Conservation (phyloP, 805 yeast genomes). For the Starmerella apis region DNA sequence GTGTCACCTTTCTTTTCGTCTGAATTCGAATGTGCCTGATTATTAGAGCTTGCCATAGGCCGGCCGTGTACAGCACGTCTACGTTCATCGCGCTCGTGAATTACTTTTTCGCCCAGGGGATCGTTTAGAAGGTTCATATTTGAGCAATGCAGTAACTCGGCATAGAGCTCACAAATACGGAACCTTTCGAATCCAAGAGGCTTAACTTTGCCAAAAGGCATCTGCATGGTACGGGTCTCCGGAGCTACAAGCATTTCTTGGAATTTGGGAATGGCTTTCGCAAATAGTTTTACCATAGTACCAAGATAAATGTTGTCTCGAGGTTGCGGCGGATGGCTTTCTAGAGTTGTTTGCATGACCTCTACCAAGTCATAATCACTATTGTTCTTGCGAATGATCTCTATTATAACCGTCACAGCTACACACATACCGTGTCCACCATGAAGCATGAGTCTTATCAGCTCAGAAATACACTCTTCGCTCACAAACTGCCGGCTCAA, state of each 20-base stretch:
- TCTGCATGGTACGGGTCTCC: slow-evolving; percentile 36
- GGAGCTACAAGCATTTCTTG: slow-evolving; percentile 45
- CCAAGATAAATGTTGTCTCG: slow-evolving; percentile 92
- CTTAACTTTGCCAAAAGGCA: slow-evolving; percentile 56
- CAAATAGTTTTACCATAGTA: slow-evolving; percentile 64
- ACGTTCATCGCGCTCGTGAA: slow-evolving; percentile 56
- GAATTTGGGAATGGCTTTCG: slow-evolving; percentile 62
- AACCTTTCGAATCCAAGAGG: slow-evolving; percentile 87
- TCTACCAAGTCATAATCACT: slow-evolving; percentile 90
- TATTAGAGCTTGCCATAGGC: neutral
- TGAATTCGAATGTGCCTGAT: neutral
- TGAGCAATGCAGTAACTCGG: slow-evolving; percentile 93
- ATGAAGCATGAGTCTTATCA: slow-evolving; percentile 65
- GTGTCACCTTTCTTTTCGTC: neutral
- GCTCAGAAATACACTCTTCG: slow-evolving; percentile 49
- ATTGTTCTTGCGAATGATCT: slow-evolving; percentile 86
- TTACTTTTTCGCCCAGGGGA: slow-evolving; percentile 55
- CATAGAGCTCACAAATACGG: slow-evolving; percentile 81
- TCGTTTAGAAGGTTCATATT: slow-evolving; percentile 89
- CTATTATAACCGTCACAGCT: slow-evolving; percentile 91
- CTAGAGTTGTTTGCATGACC: slow-evolving; percentile 68
- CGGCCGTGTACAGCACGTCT: slow-evolving; percentile 34
- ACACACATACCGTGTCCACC: slow-evolving; percentile 79
- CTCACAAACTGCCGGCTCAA: slow-evolving; percentile 84
- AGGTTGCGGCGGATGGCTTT: slow-evolving; percentile 83